Evolutionary conservation across 768 basidiomycete genomes (phyloP).

Genomic region (Lentinula guzmanii): DNA sequence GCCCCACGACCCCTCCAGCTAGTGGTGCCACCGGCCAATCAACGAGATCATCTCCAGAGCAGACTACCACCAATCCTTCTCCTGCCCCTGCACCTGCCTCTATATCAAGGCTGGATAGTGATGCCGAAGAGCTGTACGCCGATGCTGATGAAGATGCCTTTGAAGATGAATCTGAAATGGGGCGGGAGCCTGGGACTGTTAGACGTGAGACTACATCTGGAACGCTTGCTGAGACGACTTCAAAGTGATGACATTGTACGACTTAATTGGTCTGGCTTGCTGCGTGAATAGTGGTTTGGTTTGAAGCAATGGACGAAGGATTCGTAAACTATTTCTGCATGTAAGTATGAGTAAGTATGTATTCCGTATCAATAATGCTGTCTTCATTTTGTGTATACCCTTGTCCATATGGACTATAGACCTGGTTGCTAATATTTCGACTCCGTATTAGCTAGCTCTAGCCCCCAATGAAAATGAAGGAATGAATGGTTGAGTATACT

Average conservation of each 20-base stretch:
- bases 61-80: conserved; percentile 6
- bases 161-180: conserved; percentile 34
- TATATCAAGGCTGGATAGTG: conserved; percentile 14
- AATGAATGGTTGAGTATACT: no score
- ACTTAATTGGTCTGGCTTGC: no score
- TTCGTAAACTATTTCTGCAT: background rate
- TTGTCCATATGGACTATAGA: background rate
- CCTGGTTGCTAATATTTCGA: no score
- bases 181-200: background rate
- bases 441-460: no score
- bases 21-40: conserved; percentile 7
- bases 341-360: background rate
- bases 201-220: background rate
- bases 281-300: no score
- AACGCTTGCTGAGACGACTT: background rate
- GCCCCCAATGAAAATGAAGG: no score
- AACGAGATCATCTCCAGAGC: background rate
- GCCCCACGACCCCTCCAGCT: conserved; percentile 9
- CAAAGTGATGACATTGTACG: no score
- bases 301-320: conserved; percentile 10
- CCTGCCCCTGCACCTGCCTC: conserved; percentile 9
- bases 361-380: background rate
- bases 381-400: background rate
- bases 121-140: conserved; percentile 60
- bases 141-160: conserved; percentile 59